Conservation (phyloP, 192 early-diverging fungal genomes). For the Podila epicladia region DNA sequence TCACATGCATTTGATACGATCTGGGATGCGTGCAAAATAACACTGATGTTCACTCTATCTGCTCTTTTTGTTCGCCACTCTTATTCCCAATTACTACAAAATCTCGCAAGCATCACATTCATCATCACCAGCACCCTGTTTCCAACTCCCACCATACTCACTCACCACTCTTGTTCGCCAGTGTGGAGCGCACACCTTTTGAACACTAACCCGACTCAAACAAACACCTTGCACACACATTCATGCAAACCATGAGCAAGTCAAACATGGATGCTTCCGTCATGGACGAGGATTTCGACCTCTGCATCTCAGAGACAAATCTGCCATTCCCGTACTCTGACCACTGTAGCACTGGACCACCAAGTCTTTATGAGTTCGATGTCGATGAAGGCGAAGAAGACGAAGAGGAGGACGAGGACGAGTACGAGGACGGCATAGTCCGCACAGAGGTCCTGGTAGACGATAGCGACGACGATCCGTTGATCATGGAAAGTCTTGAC, state of each 20-base stretch:
- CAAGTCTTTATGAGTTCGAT: constrained; percentile 43
- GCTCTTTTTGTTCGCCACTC: too few species aligned
- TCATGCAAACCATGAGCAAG: constrained; percentile 14
- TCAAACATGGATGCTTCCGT: constrained; percentile 16
- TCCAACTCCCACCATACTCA: not conserved
- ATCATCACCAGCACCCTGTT: too few species aligned
- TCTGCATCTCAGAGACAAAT: constrained; percentile 47
- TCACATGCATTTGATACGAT: too few species aligned
- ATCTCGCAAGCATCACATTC: too few species aligned
- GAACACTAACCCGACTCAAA: not conserved
- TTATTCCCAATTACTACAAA: too few species aligned
- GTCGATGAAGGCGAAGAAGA: constrained; percentile 12
- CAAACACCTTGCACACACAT: not conserved
- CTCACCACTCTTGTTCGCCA: not conserved
- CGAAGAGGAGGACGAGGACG: constrained; percentile 10
- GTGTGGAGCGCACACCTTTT: not conserved
- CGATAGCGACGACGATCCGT: constrained; percentile 6
- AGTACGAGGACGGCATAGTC: constrained; percentile 4
- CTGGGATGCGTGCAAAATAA: too few species aligned
- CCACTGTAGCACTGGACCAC: constrained; percentile 50
- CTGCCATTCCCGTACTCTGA: constrained; percentile 51
- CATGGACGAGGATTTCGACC: constrained; percentile 52
- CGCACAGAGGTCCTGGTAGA: constrained; percentile 4
- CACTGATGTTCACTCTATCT: too few species aligned
- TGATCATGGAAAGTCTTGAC: not conserved